phyloP scores from a whole-genome alignment of 2,329 filamentous ascomycete species.

The Exophiala oligosperma region DNA sequence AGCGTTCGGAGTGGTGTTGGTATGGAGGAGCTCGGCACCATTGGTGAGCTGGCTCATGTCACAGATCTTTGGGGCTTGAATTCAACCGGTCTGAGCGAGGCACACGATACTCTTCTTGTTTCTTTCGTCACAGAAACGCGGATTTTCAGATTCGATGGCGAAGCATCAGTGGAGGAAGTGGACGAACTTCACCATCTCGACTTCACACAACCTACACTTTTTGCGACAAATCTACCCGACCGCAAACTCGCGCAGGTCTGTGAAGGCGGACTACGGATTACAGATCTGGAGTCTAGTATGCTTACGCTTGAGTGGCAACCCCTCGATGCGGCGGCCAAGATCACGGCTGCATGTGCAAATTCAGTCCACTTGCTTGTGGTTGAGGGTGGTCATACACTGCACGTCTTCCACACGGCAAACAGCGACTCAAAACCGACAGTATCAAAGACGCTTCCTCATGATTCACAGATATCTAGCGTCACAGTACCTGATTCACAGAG shows the following conservation, averaged over 20 bases:
- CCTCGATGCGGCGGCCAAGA: constrained; percentile 46
- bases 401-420: constrained; percentile 59
- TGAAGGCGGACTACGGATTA: constrained; percentile 59
- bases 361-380: constrained; percentile 69
- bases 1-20: constrained; percentile 93
- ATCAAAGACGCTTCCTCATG: constrained; percentile 61
- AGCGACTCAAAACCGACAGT: constrained; percentile 59
- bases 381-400: constrained; percentile 69
- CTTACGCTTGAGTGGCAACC: constrained; percentile 49
- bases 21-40: constrained; percentile 78
- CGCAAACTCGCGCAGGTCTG: constrained; percentile 76
- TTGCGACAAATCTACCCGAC: constrained; percentile 65
- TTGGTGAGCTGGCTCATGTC: constrained; percentile 75
- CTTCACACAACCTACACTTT: constrained; percentile 70
- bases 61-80: constrained; percentile 71
- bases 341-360: constrained; percentile 79
- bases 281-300: constrained; percentile 50
- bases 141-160: constrained; percentile 71
- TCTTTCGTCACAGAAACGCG: constrained; percentile 83
- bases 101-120: constrained; percentile 69
- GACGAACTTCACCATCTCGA: constrained; percentile 71
- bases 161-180: constrained; percentile 83
- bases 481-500: constrained; percentile 66
- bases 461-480: constrained; percentile 83
- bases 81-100: constrained; percentile 50